Evolutionary conservation across 2,329 filamentous ascomycete species (phyloP), one percentile per base, ranked within the genome.

Genomic region (Paraconiothyrium brasiliense): DNA sequence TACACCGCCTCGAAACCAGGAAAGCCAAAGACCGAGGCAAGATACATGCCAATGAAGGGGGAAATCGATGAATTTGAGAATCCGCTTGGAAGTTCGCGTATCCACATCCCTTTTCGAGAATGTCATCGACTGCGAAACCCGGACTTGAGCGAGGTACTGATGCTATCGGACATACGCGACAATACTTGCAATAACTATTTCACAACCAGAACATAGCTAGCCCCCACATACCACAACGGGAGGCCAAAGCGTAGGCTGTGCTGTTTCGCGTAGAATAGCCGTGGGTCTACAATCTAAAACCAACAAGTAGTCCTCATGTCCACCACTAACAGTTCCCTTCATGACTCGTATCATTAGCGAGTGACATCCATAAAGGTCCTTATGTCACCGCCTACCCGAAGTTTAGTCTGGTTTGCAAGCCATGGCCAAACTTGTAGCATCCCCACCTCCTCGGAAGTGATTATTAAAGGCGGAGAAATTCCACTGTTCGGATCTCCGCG

Each of bases 201-300:
- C 4, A 32, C n/a, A 48, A 32, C 9, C 2, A 20, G 20, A 74
- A 44, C 14, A 32, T 16, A 20, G 20, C 44, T 27, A 20, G 20
- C 44, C 20, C 46, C 46, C 24, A 48, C 24, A 13, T 8, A 8
- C 11, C 43, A 9, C n/a, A 24, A 46, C 4, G 8, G 11, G 20
- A 10, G 20, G 20, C 43, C 20, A 22, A 22, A 22, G n/a, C 41
- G 2, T 44, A 44, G 5, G 16, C 39, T 44, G n/a, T 22, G n/a
- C 11, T 10, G 20, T 9, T 10, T 46, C 39, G 16, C 16, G 39
- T 41, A 41, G 13, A 41, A n/a, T n/a, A 41, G 39, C n/a, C 14
- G 39, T n/a, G 16, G 7, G 39, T 41, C 16, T 4, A 41, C 5
- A 46, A 24, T 46, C 43, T 24, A 20, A 22, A 46, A 24, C 43